These are phyloP conservation scores for Neospermospora avenae DNA, from an alignment of 2,329 filamentous ascomycete genomes.

Conservation along the genomic window DNA sequence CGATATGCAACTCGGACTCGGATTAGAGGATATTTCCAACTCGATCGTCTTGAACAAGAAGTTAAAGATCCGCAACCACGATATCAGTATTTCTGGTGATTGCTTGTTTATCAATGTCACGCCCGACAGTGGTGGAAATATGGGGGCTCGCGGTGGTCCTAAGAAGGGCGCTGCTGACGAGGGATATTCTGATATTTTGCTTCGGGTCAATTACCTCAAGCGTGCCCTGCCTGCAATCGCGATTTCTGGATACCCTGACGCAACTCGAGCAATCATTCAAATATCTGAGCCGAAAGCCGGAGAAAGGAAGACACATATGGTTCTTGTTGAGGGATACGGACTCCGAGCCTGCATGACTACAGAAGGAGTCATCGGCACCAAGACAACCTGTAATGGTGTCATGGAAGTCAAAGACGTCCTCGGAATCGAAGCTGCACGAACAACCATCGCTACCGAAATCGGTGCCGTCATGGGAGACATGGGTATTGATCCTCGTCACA, in stretches of 20 bases:
- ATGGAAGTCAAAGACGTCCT: slow-evolving; percentile 86
- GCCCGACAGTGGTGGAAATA: slow-evolving; percentile 48
- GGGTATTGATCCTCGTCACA: slow-evolving; percentile 95
- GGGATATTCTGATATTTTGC: slow-evolving; percentile 61
- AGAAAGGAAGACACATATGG: slow-evolving; percentile 51
- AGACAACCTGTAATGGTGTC: slow-evolving; percentile 77
- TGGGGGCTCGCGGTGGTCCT: slow-evolving; percentile 22
- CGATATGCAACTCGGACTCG: slow-evolving; percentile 78
- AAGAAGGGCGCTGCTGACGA: slow-evolving; percentile 40
- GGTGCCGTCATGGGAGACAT: slow-evolving; percentile 85
- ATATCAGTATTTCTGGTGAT: slow-evolving; percentile 59
- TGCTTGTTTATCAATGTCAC: slow-evolving; percentile 70
- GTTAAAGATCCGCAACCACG: slow-evolving; percentile 67
- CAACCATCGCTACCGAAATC: slow-evolving; percentile 88
- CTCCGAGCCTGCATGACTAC: slow-evolving; percentile 88
- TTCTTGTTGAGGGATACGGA: slow-evolving; percentile 93
- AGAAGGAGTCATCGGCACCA: slow-evolving; percentile 77
- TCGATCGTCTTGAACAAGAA: slow-evolving; percentile 81
- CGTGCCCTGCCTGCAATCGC: slow-evolving; percentile 78
- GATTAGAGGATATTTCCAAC: slow-evolving; percentile 65
- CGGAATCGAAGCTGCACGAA: slow-evolving; percentile 90
- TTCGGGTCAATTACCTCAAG: slow-evolving; percentile 81
- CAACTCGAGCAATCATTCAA: slow-evolving; percentile 83
- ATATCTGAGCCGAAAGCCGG: slow-evolving; percentile 47
- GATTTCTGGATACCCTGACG: slow-evolving; percentile 85